Evolutionary conservation across 768 basidiomycete genomes (phyloP).

Genomic region (Auricularia sp.): DNA sequence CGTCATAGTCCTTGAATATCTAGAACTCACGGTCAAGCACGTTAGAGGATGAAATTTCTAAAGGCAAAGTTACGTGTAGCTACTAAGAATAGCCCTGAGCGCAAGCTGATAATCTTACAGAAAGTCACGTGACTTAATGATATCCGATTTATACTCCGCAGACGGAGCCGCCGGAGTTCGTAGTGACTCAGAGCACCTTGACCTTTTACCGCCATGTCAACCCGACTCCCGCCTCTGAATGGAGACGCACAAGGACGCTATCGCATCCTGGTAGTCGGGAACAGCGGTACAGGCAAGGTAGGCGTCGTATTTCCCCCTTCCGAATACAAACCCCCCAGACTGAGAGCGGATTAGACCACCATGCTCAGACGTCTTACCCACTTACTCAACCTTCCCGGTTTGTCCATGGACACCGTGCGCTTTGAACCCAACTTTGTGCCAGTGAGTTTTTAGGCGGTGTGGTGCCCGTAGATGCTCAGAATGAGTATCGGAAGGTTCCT

Average conservation of each 20-base stretch:
- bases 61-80: too few species aligned
- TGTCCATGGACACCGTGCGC: slow-evolving; percentile 36
- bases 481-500: slow-evolving; percentile 10
- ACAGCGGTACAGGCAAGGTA: slow-evolving; percentile 32
- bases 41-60: too few species aligned
- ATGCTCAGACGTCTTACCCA: slow-evolving; percentile 12
- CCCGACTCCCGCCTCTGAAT: slow-evolving; percentile 20
- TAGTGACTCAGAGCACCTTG: background rate
- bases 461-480: background rate
- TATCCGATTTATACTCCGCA: too few species aligned
- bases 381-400: slow-evolving; percentile 34
- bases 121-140: too few species aligned
- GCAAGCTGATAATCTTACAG: too few species aligned
- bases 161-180: background rate
- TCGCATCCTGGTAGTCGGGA: slow-evolving; percentile 40
- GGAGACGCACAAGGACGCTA: slow-evolving; percentile 39
- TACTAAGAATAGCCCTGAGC: too few species aligned
- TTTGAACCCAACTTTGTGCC: slow-evolving; percentile 42
- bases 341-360: background rate
- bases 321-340: background rate
- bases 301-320: background rate
- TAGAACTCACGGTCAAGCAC: too few species aligned
- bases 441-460: background rate
- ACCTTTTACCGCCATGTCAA: background rate
- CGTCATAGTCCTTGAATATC: too few species aligned